phyloP scores from a whole-genome alignment of 2,329 filamentous ascomycete species.

The Nigrograna mackinnonii region DNA sequence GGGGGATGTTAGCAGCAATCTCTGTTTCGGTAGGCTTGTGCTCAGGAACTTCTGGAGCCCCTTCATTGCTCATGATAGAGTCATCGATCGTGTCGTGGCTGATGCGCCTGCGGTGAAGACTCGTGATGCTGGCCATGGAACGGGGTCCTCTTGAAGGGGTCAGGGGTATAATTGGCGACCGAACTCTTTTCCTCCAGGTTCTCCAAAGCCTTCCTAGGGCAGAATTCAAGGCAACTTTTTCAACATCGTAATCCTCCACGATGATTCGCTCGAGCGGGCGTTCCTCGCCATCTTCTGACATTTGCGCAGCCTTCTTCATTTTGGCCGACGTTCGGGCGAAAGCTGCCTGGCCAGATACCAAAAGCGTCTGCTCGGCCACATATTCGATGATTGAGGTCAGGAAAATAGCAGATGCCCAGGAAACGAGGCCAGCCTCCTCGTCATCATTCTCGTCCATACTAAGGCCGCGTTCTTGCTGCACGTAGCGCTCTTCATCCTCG shows the following conservation, averaged over 20 bases:
- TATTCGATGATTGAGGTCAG: constrained; percentile 93
- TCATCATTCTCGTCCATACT: constrained; percentile 57
- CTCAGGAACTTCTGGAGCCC: constrained; percentile 39
- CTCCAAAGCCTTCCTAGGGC: constrained; percentile 90
- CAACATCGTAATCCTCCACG: constrained; percentile 91
- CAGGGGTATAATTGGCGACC: constrained; percentile 41
- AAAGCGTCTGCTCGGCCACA: constrained; percentile 86
- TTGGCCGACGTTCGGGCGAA: constrained; percentile 62
- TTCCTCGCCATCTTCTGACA: constrained; percentile 54
- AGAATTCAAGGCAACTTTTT: constrained; percentile 86
- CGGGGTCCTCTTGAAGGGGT: constrained; percentile 27
- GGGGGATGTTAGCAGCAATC: constrained; percentile 64
- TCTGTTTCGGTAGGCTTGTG: constrained; percentile 48
- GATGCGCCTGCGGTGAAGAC: constrained; percentile 29
- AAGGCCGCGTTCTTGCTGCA: constrained; percentile 70
- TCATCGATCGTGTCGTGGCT: constrained; percentile 34
- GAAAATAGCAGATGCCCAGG: constrained; percentile 92
- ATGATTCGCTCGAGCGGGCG: constrained; percentile 68
- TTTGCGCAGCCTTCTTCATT: constrained; percentile 37
- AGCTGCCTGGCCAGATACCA: constrained; percentile 85
- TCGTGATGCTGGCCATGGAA: constrained; percentile 30
- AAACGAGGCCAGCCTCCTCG: constrained; percentile 59
- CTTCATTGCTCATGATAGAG: constrained; percentile 15
- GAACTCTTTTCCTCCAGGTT: constrained; percentile 87
- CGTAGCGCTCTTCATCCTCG: constrained; percentile 90